These are phyloP conservation scores for Auricularia sp. DNA, from an alignment of 768 basidiomycete genomes.

Conservation along the genomic window DNA sequence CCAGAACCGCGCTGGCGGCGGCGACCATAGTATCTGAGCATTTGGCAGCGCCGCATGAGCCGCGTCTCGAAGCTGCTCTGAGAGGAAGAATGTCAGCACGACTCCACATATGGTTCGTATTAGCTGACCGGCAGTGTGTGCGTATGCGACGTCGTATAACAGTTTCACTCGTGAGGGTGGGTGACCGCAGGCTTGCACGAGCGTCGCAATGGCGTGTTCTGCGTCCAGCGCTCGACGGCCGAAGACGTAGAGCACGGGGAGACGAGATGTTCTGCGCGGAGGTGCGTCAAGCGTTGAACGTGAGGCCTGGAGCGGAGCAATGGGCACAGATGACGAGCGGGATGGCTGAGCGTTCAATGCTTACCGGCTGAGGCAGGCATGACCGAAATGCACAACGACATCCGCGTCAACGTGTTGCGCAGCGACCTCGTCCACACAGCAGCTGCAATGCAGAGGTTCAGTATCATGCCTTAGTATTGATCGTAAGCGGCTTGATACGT, in stretches of 20 bases:
- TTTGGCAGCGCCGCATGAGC: slow-evolving; percentile 13
- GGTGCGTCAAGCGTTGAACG: neutral
- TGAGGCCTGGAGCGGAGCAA: too few relatives aligned
- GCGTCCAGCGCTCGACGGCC: slow-evolving; percentile 62
- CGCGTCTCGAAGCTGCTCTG: slow-evolving; percentile 5
- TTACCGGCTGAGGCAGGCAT: slow-evolving; percentile 89
- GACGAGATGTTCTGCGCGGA: slow-evolving; percentile 58
- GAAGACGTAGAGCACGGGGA: slow-evolving; percentile 88
- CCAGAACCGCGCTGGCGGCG: neutral
- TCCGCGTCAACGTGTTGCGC: slow-evolving; percentile 92
- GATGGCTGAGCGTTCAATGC: too few relatives aligned
- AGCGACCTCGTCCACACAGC: slow-evolving; percentile 93
- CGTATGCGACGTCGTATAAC: slow-evolving; percentile 69
- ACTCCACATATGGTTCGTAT: slow-evolving; percentile 5
- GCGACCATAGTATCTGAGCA: neutral
- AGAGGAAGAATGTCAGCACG: neutral
- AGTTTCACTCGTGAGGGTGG: slow-evolving; percentile 37
- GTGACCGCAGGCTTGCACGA: slow-evolving; percentile 23
- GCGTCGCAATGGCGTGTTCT: slow-evolving; percentile 34
- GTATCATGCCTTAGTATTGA: too few relatives aligned
- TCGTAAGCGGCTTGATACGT: slow-evolving; percentile 15
- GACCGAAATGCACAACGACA: slow-evolving; percentile 87
- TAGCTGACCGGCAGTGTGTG: slow-evolving; percentile 50
- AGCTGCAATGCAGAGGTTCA: slow-evolving; percentile 38
- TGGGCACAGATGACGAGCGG: too few relatives aligned